Base-by-base conservation (phyloP, 2,329 filamentous ascomycete species). In the Cordyceps tenuipes region DNA sequence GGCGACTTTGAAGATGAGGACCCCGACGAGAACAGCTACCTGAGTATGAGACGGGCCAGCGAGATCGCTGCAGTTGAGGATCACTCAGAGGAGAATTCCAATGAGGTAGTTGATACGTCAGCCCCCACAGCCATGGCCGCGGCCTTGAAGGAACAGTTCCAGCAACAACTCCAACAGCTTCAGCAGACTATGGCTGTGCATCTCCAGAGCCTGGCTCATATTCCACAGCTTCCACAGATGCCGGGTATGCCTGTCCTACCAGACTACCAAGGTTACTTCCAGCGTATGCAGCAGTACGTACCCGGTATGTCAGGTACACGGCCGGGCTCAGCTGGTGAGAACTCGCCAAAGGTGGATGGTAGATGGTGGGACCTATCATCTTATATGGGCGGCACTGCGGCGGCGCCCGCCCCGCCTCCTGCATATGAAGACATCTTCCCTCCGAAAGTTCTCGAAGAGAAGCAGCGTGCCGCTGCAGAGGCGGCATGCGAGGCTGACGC, bases 341-440 rank as follows among this genome's bases (percentile, higher is more conserved):
- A 73, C 26, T 61, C 71, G 52, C 63, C 71, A 44, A 80, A 79
- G 57, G 70, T 77, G 59, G 80, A 84, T 57, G 77, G 77, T 65
- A 79, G 80, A 62, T 89, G 87, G 86, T 89, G 85, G 82, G 85
- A 88, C 68, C 74, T 87, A 31, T 80, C 87, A 49, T 83, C 84
- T 9, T 74, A 79, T 43, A 77, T 80, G 66, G 73, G 73, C 44
- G 66, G 75, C 17, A 76, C 73, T 21, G 75, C 74, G 44, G 73
- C 82, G 10, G 75, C 78, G 3, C 77, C 82, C 39, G 75, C 78
- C 4, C 77, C 82, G 36, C 89, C 89, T 9, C 90, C 90, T 10
- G 83, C 90, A 0, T 94, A 94, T 64, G 86, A 91, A 57, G 90
- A 92, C 52, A 82, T 94, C 31, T 94, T 85, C 70, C 89, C 88